Percentiles rank a stretch among this genome's conserved stretches.
phyloP scores from a whole-genome alignment of 2,329 filamentous ascomycete species.

The Penicillium sp. region DNA sequence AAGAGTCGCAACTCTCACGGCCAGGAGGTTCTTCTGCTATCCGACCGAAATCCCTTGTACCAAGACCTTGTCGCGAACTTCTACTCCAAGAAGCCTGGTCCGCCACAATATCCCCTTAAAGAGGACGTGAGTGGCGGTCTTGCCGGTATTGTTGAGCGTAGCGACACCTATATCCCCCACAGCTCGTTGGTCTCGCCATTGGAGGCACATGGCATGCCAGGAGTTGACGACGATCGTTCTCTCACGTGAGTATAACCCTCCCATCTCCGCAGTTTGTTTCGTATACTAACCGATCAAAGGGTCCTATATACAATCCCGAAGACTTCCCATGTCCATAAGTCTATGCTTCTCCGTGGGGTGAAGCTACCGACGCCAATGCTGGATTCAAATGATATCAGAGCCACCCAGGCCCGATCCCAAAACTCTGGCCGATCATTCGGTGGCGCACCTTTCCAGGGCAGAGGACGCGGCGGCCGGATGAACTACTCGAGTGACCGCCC shows the following conservation, averaged over 20 bases:
- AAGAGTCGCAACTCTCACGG: conserved; percentile 74
- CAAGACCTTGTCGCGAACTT: conserved; percentile 80
- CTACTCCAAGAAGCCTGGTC: conserved; percentile 83
- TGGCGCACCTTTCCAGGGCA: conserved; percentile 61
- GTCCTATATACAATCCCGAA: conserved; percentile 83
- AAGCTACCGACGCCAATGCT: conserved; percentile 71
- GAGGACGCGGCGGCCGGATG: conserved; percentile 52
- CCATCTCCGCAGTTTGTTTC: neutral
- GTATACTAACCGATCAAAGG: conserved; percentile 50
- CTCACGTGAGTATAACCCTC: conserved; percentile 63
- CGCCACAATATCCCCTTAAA: conserved; percentile 68
- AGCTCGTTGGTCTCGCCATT: conserved; percentile 77
- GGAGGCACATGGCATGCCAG: conserved; percentile 67
- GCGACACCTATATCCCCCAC: conserved; percentile 81
- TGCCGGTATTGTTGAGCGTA: conserved; percentile 76
- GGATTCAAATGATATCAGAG: conserved; percentile 72
- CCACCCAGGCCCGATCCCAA: conserved; percentile 64
- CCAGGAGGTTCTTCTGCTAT: conserved; percentile 78
- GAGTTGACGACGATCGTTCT: conserved; percentile 80
- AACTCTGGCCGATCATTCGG: conserved; percentile 69
- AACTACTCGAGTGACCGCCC: conserved; percentile 52
- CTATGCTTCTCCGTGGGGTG: conserved; percentile 85
- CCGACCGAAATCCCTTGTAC: conserved; percentile 81
- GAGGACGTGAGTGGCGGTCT: conserved; percentile 73
- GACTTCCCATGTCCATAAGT: conserved; percentile 75